Percentiles rank a stretch among this genome's conserved stretches.
These are phyloP conservation scores for Pestalotiopsis sp. DNA, from an alignment of 2,329 filamentous ascomycete genomes.

Conservation along the genomic window DNA sequence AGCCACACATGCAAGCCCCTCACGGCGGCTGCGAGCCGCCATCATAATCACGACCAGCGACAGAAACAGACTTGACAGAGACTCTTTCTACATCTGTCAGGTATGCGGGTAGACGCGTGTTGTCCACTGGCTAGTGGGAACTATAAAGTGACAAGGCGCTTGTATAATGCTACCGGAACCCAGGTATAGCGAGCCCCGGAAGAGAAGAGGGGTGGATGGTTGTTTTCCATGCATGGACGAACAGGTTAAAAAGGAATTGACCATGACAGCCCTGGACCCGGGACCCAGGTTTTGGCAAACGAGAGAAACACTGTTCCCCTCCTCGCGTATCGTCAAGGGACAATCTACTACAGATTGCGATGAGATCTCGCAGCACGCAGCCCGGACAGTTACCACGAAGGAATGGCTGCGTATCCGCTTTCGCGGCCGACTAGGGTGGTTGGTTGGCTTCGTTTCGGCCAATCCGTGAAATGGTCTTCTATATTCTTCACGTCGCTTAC, in stretches of 20 bases:
- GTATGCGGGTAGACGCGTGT: conserved; percentile 6
- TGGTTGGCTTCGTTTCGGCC: background rate
- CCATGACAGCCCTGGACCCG: background rate
- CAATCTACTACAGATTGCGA: background rate
- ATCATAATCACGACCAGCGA: background rate
- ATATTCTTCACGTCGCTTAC: background rate
- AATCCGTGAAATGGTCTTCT: background rate
- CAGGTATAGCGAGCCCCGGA: background rate
- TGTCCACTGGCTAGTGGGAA: background rate
- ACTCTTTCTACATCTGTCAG: background rate
- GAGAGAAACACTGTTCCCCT: background rate
- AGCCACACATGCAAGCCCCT: background rate
- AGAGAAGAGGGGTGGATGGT: background rate
- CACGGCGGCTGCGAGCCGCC: background rate
- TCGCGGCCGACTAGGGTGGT: background rate
- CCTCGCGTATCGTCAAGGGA: background rate
- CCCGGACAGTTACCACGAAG: background rate
- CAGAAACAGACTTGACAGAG: background rate
- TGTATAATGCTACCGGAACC: background rate
- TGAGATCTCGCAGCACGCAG: conserved; percentile 1
- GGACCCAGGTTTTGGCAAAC: background rate
- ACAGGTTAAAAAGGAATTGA: background rate
- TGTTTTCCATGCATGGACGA: background rate
- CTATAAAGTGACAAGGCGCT: background rate
- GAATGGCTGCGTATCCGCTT: background rate